These are phyloP conservation scores for Elaeagnus macrophylla DNA, from an alignment of 306 rosid species.

Conservation along the genomic window DNA sequence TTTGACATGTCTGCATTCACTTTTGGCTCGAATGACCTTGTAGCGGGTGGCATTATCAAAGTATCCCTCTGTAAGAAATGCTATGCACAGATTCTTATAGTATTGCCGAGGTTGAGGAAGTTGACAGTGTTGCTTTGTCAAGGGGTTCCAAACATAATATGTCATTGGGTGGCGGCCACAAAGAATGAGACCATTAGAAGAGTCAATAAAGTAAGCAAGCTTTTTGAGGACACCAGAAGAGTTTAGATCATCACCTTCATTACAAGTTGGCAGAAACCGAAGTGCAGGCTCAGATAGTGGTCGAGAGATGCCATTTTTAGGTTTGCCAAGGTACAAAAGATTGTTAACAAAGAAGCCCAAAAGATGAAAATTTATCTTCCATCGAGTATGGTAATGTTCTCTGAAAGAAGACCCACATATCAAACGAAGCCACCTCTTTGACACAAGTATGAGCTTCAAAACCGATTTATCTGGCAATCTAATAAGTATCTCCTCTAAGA, in stretches of 20 bases:
- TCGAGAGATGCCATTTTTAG: conserved; percentile 42
- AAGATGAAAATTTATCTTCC: conserved; percentile 46
- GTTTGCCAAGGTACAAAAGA: conserved; percentile 50
- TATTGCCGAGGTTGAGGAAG: conserved; percentile 64
- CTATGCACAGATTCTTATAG: conserved; percentile 53
- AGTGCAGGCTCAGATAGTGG: conserved; percentile 60
- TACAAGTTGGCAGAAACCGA: conserved; percentile 58
- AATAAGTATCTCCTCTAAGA: conserved; percentile 53
- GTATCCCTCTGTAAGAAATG: conserved; percentile 45
- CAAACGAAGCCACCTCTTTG: conserved; percentile 60
- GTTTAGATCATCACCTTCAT: conserved; percentile 65
- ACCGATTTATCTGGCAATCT: conserved; percentile 49
- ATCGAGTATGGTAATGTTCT: conserved; percentile 27
- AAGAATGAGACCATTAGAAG: conserved; percentile 55
- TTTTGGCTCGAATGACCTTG: conserved; percentile 63
- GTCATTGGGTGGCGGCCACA: conserved; percentile 63
- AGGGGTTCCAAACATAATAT: conserved; percentile 48
- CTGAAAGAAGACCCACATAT: conserved; percentile 49
- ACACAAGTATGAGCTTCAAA: conserved; percentile 33
- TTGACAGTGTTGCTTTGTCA: conserved; percentile 33
- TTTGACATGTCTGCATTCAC: conserved; percentile 46
- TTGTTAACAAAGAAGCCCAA: conserved; percentile 68
- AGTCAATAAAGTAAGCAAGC: conserved; percentile 61
- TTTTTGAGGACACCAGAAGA: conserved; percentile 43
- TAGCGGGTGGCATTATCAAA: conserved; percentile 26